These are phyloP conservation scores for Lophium mytilinum DNA, from an alignment of 495 filamentous ascomycete genomes.

Conservation along the genomic window DNA sequence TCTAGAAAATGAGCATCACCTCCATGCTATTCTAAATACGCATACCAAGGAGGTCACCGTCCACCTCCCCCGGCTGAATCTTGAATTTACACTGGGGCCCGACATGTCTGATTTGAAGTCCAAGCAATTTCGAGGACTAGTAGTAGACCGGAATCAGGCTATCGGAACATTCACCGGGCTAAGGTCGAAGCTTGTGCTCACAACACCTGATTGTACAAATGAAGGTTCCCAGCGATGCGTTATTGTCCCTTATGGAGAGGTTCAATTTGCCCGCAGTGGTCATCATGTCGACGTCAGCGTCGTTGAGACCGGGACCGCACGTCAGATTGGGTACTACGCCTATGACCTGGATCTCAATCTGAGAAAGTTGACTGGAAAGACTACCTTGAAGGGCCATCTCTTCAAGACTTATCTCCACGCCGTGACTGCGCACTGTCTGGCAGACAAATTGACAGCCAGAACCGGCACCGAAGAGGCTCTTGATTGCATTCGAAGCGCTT, in stretches of 20 bases:
- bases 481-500: slow-evolving; percentile 1
- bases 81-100: background rate
- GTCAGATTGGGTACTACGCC: background rate
- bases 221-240: background rate
- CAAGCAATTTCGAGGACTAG: background rate
- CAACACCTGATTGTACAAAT: too few relatives aligned
- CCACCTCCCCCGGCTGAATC: background rate
- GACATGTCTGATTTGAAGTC: background rate
- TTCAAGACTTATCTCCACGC: slow-evolving; percentile 15
- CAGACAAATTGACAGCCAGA: slow-evolving; percentile 5
- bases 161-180: slow-evolving; percentile 2
- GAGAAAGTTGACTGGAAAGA: slow-evolving; percentile 8
- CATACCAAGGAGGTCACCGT: background rate
- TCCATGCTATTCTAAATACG: background rate
- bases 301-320: background rate
- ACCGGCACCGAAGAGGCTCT: slow-evolving; percentile 12
- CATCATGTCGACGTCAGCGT: slow-evolving; percentile 32
- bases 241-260: slow-evolving; percentile 1
- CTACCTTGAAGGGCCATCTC: slow-evolving; percentile 13
- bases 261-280: slow-evolving; percentile 38
- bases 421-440: slow-evolving; percentile 4
- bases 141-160: background rate
- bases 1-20: background rate
- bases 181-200: background rate
- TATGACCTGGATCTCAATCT: slow-evolving; percentile 7